phyloP scores from a whole-genome alignment of 140 eudicot genomes.

The Ambrosia hybrid region DNA sequence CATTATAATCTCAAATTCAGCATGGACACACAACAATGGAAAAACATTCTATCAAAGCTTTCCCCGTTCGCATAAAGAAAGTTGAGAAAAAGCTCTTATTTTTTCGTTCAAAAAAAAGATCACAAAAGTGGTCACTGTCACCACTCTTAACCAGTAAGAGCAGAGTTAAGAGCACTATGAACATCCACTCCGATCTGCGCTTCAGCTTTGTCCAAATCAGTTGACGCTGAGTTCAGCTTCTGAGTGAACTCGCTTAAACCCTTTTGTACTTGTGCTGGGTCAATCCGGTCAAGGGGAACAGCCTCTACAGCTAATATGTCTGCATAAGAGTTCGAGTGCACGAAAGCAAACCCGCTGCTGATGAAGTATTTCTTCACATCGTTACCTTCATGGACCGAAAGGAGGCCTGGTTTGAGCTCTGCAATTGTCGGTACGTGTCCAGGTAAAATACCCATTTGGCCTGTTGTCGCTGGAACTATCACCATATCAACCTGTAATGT shows the following conservation, averaged over 20 bases:
- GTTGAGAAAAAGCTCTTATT: slow-evolving; percentile 33
- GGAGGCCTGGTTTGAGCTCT: slow-evolving; percentile 77
- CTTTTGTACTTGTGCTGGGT: slow-evolving; percentile 64
- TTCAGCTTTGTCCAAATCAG: slow-evolving; percentile 83
- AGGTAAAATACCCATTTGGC: slow-evolving; percentile 91
- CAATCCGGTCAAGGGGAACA: slow-evolving; percentile 69
- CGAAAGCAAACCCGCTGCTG: slow-evolving; percentile 81
- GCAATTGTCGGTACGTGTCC: slow-evolving; percentile 84
- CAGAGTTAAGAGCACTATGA: slow-evolving; percentile 74
- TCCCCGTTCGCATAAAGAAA: slow-evolving; percentile 13
- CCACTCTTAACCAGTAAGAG: slow-evolving; percentile 54
- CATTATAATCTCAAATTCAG: slow-evolving; percentile 27
- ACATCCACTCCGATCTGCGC: slow-evolving; percentile 90
- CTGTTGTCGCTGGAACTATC: slow-evolving; percentile 79
- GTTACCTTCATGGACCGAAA: slow-evolving; percentile 73
- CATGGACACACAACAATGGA: slow-evolving; percentile 16
- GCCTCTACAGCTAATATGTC: slow-evolving; percentile 84
- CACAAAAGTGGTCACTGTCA: background rate
- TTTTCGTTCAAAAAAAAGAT: slow-evolving; percentile 19
- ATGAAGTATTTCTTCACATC: slow-evolving; percentile 72
- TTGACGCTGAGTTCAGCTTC: slow-evolving; percentile 69
- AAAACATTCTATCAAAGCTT: slow-evolving; percentile 24
- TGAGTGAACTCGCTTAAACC: slow-evolving; percentile 79
- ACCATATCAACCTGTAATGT: slow-evolving; percentile 79
- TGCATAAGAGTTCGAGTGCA: slow-evolving; percentile 71